These are phyloP conservation scores for Termitomyces bulborhizus DNA, from an alignment of 768 basidiomycete species.

Conservation along the genomic window DNA sequence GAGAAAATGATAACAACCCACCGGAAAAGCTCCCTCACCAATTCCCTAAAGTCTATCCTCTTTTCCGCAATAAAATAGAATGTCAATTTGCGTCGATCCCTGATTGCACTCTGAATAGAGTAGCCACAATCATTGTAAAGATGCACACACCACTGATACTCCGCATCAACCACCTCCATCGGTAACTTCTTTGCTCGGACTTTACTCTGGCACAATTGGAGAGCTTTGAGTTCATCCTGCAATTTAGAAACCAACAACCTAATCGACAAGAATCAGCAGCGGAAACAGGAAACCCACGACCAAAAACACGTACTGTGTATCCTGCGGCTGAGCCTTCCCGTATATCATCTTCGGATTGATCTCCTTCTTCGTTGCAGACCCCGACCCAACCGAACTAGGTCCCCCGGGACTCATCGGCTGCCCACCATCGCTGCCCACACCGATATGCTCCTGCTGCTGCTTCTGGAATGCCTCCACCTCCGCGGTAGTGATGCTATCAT, in stretches of 20 bases:
- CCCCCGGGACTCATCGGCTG: slow-evolving; percentile 27
- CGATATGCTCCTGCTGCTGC: slow-evolving; percentile 57
- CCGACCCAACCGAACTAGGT: slow-evolving; percentile 7
- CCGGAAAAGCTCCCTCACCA: slow-evolving; percentile 93
- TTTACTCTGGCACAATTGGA: slow-evolving; percentile 87
- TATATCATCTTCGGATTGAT: slow-evolving; percentile 97
- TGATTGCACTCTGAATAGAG: slow-evolving; percentile 20
- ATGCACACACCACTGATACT: slow-evolving; percentile 86
- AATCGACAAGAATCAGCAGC: background rate
- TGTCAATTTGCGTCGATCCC: slow-evolving; percentile 97
- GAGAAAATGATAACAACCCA: slow-evolving; percentile 24
- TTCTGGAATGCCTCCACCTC: slow-evolving; percentile 91
- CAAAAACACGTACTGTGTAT: slow-evolving; percentile 54
- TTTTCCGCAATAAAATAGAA: slow-evolving; percentile 98
- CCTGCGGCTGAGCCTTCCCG: slow-evolving; percentile 75
- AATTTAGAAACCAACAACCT: slow-evolving; percentile 77
- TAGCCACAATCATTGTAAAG: background rate
- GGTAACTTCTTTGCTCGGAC: slow-evolving; percentile 91
- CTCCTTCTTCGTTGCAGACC: slow-evolving; percentile 61
- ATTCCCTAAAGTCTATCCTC: slow-evolving; percentile 92
- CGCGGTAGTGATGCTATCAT: slow-evolving; percentile 82
- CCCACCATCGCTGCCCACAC: slow-evolving; percentile 24
- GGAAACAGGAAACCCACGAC: background rate
- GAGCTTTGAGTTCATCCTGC: slow-evolving; percentile 88
- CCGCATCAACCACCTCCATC: slow-evolving; percentile 98